A percentile compares a stretch with the other conserved stretches of the same genome.
These are phyloP conservation scores for Plasmodium coatneyi DNA, from an alignment of 169 alveolate genomes.

Conservation along the genomic window DNA sequence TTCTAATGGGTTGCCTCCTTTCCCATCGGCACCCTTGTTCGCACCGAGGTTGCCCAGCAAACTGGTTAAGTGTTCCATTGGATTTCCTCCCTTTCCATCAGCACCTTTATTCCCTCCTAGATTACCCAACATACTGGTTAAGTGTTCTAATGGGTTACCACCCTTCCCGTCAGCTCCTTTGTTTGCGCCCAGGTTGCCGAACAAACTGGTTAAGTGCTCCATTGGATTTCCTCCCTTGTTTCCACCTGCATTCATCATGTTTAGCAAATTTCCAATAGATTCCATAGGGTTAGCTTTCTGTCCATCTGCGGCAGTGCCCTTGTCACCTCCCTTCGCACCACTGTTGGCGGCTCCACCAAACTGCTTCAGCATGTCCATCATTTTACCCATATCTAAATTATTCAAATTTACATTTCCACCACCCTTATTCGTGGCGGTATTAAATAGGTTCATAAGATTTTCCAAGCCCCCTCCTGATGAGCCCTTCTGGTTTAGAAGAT, in stretches of 20 bases:
- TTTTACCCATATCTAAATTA: constrained; percentile 1
- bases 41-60: neutral
- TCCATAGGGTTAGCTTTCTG: constrained; percentile 10
- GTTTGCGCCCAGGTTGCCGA: too few species aligned
- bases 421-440: neutral
- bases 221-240: neutral
- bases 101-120: neutral
- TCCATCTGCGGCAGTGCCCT: neutral
- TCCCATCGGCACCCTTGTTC: neutral
- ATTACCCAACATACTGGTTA: neutral
- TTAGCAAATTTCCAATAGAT: neutral
- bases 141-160: constrained; percentile 2
- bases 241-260: neutral
- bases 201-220: too few species aligned
- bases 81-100: constrained; percentile 2
- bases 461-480: constrained; percentile 8
- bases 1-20: neutral
- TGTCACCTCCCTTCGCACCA: neutral
- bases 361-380: constrained; percentile 27
- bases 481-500: constrained; percentile 6
- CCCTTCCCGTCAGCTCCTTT: too few species aligned
- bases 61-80: neutral
- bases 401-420: neutral
- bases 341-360: neutral
- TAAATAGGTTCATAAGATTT: constrained; percentile 14